Evolutionary conservation across 2,329 filamentous ascomycete species (phyloP), one percentile per base, ranked within the genome.

Genomic region (Ambrosiella cleistominuta): DNA sequence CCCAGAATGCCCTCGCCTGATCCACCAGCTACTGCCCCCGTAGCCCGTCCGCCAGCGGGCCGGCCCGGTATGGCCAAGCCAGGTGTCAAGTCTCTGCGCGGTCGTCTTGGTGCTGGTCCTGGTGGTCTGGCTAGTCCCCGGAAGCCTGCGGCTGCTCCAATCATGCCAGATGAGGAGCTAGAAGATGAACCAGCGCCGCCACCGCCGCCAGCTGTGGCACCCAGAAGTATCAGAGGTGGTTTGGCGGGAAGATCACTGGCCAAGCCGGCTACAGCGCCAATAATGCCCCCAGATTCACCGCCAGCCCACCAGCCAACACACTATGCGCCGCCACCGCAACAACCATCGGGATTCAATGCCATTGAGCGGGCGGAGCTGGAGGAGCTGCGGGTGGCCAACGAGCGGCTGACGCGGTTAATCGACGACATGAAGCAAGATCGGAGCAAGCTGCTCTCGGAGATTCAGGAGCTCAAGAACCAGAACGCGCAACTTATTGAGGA

Each of bases 401-500:
- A 96, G 53, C 79, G 85, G 37, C 74, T 95, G 4, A 75, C 79
- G 19, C 81, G 82, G 58, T 80, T 88, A 63, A 80, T 83, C 8
- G 88, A 95, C 57, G 90, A 95, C 50, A 74, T 90, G 64, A 81
- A 88, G 57, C 80, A 87, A 52, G 91, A 96, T 66, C 83, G 88
- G 62, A 81, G 83, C 60, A 90, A 85, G 66, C 78, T 95, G 54
- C 79, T 82, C 61, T 93, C 88, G 0, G 88, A 96, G 68, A 85
- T 97, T 47, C 85, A 91, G 64, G 93, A 97, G 70, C 78, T 98
- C 37, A 94, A 96, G 71, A 94, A 95, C 65, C 88, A 96, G 68
- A 98, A 98, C 66, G 93, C 93, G 27, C 86, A 93, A 62, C 76
- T 98, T 39, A 98, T 98, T 61, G 93, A 98, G 70, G 91, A 97